Base-by-base conservation (phyloP, 75 land plant genomes). In the Picea glauca region DNA sequence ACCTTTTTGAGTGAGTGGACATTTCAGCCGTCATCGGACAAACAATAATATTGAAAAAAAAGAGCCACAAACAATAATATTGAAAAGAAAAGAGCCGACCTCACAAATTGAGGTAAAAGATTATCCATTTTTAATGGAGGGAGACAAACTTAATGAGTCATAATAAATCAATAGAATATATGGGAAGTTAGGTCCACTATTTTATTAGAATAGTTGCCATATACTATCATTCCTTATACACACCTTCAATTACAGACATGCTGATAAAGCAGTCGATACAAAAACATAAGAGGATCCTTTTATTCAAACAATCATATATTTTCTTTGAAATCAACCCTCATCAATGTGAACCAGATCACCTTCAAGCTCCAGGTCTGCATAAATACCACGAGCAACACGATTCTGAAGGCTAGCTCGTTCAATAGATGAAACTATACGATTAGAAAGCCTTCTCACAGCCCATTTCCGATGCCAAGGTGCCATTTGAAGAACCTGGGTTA, bases 391-490 rank as follows among this genome's bases (percentile, higher is more conserved):
- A 59, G 83, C 62, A 58, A 33, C 66, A n/a, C 84, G 83, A 83
- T 83, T 83, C 77, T 68, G 50, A 58, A 26, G 58, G 83, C 84
- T 81, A 7, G 84, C 84, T 58, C 84, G 84, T 84, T 83, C 84
- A 38, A 83, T 60, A 62, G 76, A 81, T 11, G 84, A 57, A 59
- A 74, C 76, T 9, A 83, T 81, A 61, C 58, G 84, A 80, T 83
- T 83, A 3, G 84, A 70, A 9, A 83, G 84, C 77, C 84, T 83
- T 72, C 84, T 80, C 18, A 74, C 84, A 70, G 84, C 83, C 84
- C 84, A 83, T 31, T 74, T 72, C 61, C 84, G 84, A 81, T 83
- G 84, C 84, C 84, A 83, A 60, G 84, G 84, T 61, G 83, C 76
- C 84, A 83, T 83, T 59, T 61, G 77, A 50, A 83, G 67, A 35